phyloP scores from a whole-genome alignment of 192 early-diverging fungal genomes.

The Coemansia sp. region DNA sequence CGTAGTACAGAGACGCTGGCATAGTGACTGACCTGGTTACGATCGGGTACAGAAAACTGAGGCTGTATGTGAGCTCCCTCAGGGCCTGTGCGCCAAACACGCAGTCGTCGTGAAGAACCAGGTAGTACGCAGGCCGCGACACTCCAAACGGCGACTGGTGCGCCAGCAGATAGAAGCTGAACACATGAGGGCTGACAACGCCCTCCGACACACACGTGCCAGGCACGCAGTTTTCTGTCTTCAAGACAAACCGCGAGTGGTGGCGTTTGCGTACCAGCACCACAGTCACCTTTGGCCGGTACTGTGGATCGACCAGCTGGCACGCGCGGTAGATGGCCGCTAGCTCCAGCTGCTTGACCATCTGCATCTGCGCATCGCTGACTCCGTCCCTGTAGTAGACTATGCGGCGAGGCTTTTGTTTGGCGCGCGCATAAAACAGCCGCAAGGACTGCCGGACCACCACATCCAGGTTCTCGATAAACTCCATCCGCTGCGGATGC shows the following conservation, averaged over 20 bases:
- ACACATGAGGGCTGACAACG: constrained; percentile 1
- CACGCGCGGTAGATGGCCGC: constrained; percentile 18
- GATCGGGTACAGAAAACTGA: constrained; percentile 37
- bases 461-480: constrained; percentile 32
- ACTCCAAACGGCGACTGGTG: constrained; percentile 27
- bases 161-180: constrained; percentile 25
- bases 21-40: constrained; percentile 16
- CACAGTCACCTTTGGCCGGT: constrained; percentile 17
- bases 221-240: constrained; percentile 13
- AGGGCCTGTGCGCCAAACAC: constrained; percentile 1
- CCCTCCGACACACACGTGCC: constrained; percentile 19
- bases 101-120: constrained; percentile 38
- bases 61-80: constrained; percentile 13
- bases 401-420: constrained; percentile 56
- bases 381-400: constrained; percentile 61
- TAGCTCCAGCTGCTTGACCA: constrained; percentile 26
- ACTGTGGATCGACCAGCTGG: constrained; percentile 11
- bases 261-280: constrained; percentile 36
- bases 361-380: constrained; percentile 25
- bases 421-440: constrained; percentile 28
- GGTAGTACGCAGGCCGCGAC: constrained; percentile 18
- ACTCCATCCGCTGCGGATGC: constrained; percentile 35
- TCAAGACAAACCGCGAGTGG: constrained; percentile 14
- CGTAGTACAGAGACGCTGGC: constrained; percentile 43
- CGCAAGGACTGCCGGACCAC: constrained; percentile 45